Conservation (phyloP, 371 early-diverging fungal species). For the Circinella umbellata region DNA sequence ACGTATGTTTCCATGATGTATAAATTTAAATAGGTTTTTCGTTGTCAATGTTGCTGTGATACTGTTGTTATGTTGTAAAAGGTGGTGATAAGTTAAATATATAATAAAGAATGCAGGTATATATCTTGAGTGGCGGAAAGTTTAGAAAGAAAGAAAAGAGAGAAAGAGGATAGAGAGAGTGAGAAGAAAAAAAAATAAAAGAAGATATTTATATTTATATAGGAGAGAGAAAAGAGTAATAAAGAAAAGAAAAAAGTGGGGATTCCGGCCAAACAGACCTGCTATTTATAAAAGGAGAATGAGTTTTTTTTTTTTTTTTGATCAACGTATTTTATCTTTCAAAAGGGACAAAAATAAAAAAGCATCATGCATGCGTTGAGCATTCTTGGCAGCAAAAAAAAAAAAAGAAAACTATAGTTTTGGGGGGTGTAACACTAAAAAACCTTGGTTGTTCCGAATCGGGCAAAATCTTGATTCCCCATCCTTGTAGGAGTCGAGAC, state of each 20-base stretch:
- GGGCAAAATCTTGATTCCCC: conserved; percentile 6
- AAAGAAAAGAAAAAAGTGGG: conserved; percentile 5
- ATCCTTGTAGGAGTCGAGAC: conserved; percentile 12
- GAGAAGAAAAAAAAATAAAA: neutral
- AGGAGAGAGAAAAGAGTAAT: neutral
- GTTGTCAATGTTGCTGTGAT: neutral
- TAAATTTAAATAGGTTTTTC: neutral
- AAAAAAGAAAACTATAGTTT: too few species aligned
- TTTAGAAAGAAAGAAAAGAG: conserved; percentile 12
- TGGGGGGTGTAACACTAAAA: conserved; percentile 17
- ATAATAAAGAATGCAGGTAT: conserved; percentile 13
- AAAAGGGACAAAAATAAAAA: conserved; percentile 9
- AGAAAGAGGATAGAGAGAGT: neutral
- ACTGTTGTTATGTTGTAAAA: neutral
- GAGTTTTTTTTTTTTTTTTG: neutral
- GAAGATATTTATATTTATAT: conserved; percentile 7
- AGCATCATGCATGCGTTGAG: conserved; percentile 6
- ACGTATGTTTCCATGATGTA: conserved; percentile 48
- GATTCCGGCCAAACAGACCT: neutral
- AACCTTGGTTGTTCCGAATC: conserved; percentile 5
- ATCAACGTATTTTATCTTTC: conserved; percentile 6
- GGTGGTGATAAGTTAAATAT: neutral
- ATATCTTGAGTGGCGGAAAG: neutral
- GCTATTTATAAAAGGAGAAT: conserved; percentile 6
- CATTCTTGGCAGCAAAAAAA: conserved; percentile 16